Percentiles rank a stretch among this genome's conserved stretches.
Evolutionary conservation across 2,329 filamentous ascomycete species (phyloP).

Genomic region (Calonectria naviculata): DNA sequence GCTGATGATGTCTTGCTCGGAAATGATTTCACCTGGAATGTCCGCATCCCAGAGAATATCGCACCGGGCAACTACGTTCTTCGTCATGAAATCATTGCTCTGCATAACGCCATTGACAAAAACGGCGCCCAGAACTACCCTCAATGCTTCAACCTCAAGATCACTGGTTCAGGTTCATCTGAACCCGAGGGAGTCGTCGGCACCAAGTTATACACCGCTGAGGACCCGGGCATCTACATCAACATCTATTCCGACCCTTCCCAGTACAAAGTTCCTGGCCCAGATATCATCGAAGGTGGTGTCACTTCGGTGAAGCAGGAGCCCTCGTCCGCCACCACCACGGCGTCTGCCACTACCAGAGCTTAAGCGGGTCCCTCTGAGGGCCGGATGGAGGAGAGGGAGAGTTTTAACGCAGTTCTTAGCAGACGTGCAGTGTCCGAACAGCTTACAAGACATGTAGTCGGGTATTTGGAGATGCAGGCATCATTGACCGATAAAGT

Average conservation of each 20-base stretch:
- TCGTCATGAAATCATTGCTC: constrained; percentile 65
- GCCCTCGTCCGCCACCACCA: constrained; percentile 37
- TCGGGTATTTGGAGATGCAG: background rate
- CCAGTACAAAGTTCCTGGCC: constrained; percentile 48
- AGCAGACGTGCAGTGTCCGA: background rate
- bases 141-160: constrained; percentile 62
- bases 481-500: background rate
- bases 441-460: background rate
- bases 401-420: background rate
- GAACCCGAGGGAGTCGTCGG: constrained; percentile 47
- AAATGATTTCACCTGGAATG: constrained; percentile 62
- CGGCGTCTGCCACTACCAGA: constrained; percentile 35
- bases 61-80: constrained; percentile 65
- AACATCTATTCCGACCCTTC: constrained; percentile 45
- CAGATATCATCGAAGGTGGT: constrained; percentile 40
- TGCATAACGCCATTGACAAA: constrained; percentile 57
- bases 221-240: constrained; percentile 49
- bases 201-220: constrained; percentile 49
- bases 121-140: constrained; percentile 63
- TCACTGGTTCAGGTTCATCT: constrained; percentile 53
- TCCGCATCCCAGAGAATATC: constrained; percentile 60
- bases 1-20: constrained; percentile 57
- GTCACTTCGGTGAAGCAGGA: constrained; percentile 39
- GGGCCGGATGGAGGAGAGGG: background rate
- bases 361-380: background rate